These are phyloP conservation scores for Globisporangium cederbergense DNA, from an alignment of 352 stramenopile species.

Conservation along the genomic window DNA sequence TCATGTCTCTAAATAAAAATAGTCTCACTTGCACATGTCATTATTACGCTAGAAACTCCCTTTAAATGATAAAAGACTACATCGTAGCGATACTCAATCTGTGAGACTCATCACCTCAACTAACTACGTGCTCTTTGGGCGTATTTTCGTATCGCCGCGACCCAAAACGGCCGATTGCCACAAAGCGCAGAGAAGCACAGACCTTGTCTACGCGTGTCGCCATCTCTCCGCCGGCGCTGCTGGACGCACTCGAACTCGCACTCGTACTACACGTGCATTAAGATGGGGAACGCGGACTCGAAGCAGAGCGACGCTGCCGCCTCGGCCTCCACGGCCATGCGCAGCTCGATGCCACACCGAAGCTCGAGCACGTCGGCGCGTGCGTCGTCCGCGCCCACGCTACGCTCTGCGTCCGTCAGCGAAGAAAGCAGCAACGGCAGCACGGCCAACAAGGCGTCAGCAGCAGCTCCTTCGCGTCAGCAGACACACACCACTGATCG, in stretches of 20 bases:
- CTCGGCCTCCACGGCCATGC: not conserved
- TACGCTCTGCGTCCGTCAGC: constrained; percentile 8
- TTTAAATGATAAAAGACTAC: too few relatives aligned
- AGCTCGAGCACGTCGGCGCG: constrained; percentile 9
- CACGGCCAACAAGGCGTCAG: not conserved
- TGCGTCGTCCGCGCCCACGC: constrained; percentile 10
- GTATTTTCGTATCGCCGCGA: constrained; percentile 5
- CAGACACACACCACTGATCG: constrained; percentile 1
- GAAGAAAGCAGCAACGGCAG: constrained; percentile 10
- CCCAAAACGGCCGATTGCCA: constrained; percentile 5
- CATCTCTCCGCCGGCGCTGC: not conserved
- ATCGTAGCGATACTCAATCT: not conserved
- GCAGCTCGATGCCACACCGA: constrained; percentile 11
- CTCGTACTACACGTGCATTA: not conserved
- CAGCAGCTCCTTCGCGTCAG: constrained; percentile 3
- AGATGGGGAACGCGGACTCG: constrained; percentile 13
- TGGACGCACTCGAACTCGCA: not conserved
- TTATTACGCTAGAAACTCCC: not conserved
- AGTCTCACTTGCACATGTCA: not conserved
- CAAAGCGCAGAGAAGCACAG: not conserved
- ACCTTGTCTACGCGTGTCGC: not conserved
- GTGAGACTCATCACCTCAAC: not conserved
- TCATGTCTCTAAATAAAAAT: not conserved
- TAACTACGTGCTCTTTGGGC: not conserved
- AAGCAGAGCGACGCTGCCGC: constrained; percentile 3